Conservation (phyloP, 2,329 filamentous ascomycete species). For the Dendryphion nanum region DNA sequence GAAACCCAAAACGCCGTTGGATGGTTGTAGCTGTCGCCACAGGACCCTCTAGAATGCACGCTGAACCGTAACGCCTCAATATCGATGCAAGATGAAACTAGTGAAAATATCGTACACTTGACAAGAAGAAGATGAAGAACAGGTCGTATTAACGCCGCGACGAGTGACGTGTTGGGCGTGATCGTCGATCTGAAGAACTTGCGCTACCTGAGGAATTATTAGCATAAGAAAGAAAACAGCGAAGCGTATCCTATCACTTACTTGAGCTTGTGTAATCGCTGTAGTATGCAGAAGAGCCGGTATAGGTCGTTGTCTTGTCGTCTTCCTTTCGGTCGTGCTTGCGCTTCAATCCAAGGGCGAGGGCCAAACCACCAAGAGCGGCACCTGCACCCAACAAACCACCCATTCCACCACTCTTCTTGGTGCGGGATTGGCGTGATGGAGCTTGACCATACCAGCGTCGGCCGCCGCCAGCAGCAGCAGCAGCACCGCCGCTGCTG, state of each 20-base stretch:
- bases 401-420: slow-evolving; percentile 34
- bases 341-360: slow-evolving; percentile 47
- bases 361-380: slow-evolving; percentile 45
- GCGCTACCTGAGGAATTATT: slow-evolving; percentile 39
- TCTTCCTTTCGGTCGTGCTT: slow-evolving; percentile 42
- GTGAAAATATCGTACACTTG: slow-evolving; percentile 16
- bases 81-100: slow-evolving; percentile 7
- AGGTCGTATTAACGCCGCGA: slow-evolving; percentile 20
- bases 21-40: slow-evolving; percentile 2
- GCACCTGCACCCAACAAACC: slow-evolving; percentile 40
- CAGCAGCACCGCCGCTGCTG: slow-evolving; percentile 59
- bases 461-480: slow-evolving; percentile 55
- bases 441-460: slow-evolving; percentile 49
- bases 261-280: slow-evolving; percentile 49
- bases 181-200: slow-evolving; percentile 44
- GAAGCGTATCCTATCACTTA: slow-evolving; percentile 36
- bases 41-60: slow-evolving; percentile 11
- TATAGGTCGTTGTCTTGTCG: slow-evolving; percentile 41
- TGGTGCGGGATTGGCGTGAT: slow-evolving; percentile 34
- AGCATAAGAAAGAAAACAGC: slow-evolving; percentile 11
- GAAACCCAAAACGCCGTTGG: slow-evolving; percentile 3
- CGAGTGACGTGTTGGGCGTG: slow-evolving; percentile 40
- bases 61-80: slow-evolving; percentile 8
- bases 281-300: slow-evolving; percentile 40
- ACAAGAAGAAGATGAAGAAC: slow-evolving; percentile 6